These are phyloP conservation scores for Plasmodium berghei DNA, from an alignment of 169 alveolate species.

Conservation along the genomic window DNA sequence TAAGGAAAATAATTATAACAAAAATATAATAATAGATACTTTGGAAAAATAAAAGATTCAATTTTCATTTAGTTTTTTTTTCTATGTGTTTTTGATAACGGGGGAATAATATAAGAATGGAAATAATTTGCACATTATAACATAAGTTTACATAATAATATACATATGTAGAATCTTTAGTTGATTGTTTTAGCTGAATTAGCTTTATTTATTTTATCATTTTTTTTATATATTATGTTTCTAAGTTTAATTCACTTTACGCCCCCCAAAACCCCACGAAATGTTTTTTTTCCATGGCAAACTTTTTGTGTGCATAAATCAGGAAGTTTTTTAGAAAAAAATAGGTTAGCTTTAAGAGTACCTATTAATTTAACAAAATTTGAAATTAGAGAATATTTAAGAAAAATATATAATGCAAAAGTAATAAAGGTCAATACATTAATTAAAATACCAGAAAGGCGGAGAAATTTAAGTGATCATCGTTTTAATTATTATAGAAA, in stretches of 20 bases:
- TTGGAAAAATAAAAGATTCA: no score
- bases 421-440: conserved; percentile 89
- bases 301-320: conserved; percentile 86
- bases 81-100: no score
- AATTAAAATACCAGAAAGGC: conserved; percentile 86
- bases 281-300: conserved; percentile 92
- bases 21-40: no score
- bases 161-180: no score
- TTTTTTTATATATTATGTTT: conserved; percentile 29
- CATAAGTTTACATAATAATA: no score
- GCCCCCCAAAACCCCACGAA: conserved; percentile 82
- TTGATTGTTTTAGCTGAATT: no score
- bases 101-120: no score
- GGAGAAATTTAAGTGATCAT: conserved; percentile 81
- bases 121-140: no score
- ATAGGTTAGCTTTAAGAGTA: conserved; percentile 89
- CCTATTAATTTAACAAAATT: conserved; percentile 90
- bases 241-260: conserved; percentile 51
- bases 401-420: conserved; percentile 88
- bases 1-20: no score
- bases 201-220: no score
- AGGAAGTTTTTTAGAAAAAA: conserved; percentile 89
- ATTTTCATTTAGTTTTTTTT: no score
- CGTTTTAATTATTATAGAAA: conserved; percentile 85
- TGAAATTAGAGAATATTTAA: conserved; percentile 90